A percentile compares a stretch with the other conserved stretches of the same genome.
phyloP scores from a whole-genome alignment of 768 basidiomycete species.

The Termitomyces sp. region DNA sequence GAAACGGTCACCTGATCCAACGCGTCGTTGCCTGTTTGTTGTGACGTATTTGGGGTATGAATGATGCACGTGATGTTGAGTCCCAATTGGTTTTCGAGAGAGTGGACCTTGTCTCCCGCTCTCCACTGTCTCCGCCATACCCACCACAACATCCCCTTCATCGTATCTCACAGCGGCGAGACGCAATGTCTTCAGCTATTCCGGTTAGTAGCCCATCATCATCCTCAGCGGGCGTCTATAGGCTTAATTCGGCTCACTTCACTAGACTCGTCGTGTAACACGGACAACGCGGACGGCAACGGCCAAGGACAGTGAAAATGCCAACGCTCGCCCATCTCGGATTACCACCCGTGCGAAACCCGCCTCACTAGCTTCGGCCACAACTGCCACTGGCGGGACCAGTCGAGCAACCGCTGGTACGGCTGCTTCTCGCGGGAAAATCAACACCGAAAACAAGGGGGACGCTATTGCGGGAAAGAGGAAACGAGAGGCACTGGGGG shows the following conservation, averaged over 20 bases:
- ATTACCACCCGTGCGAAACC: slow-evolving; percentile 63
- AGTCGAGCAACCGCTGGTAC: slow-evolving; percentile 45
- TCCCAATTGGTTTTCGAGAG: slow-evolving; percentile 25
- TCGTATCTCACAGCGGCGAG: slow-evolving; percentile 25
- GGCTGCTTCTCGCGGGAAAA: slow-evolving; percentile 54
- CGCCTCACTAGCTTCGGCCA: slow-evolving; percentile 41
- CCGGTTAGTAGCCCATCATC: slow-evolving; percentile 34
- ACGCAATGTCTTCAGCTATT: slow-evolving; percentile 45
- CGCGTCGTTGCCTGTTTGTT: slow-evolving; percentile 32
- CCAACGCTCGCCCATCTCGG: slow-evolving; percentile 61
- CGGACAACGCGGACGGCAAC: slow-evolving; percentile 47
- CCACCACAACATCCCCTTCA: slow-evolving; percentile 12
- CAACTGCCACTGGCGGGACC: slow-evolving; percentile 36
- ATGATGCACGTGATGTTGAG: slow-evolving; percentile 43
- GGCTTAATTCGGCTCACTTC: slow-evolving; percentile 15
- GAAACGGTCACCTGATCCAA: slow-evolving; percentile 34
- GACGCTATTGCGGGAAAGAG: slow-evolving; percentile 63
- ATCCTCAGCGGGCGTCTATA: slow-evolving; percentile 7
- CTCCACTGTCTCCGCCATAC: slow-evolving; percentile 26
- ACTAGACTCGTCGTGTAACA: slow-evolving; percentile 69
- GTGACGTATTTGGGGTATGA: neutral
- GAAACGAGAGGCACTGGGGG: slow-evolving; percentile 78
- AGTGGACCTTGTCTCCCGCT: slow-evolving; percentile 17
- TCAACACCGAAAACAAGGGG: slow-evolving; percentile 37
- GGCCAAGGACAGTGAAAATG: slow-evolving; percentile 73